Percentiles rank a stretch among this genome's conserved stretches.
These are phyloP conservation scores for Pancytospora epiphaga DNA, from an alignment of 371 early-diverging fungal species.

Conservation along the genomic window DNA sequence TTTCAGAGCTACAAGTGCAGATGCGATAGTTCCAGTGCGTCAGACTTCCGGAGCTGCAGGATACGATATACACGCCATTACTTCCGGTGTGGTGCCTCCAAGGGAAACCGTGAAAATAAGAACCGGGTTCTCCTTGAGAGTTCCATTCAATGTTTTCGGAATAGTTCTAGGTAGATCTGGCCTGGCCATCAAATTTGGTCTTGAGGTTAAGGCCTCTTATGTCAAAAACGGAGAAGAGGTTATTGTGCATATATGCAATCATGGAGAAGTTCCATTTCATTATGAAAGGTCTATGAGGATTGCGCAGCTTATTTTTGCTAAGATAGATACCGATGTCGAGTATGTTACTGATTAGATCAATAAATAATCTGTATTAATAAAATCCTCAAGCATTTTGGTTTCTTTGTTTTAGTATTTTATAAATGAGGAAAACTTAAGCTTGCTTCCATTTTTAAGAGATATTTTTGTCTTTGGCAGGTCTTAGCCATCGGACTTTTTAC, in stretches of 20 bases:
- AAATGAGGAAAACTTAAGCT: no score
- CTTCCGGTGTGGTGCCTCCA: constrained; percentile 25
- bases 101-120: constrained; percentile 5
- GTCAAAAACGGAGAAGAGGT: constrained; percentile 31
- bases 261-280: constrained; percentile 18
- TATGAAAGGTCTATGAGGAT: constrained; percentile 26
- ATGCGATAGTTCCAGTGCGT: constrained; percentile 36
- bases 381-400: not conserved
- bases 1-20: constrained; percentile 8
- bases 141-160: constrained; percentile 13
- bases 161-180: constrained; percentile 47
- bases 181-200: constrained; percentile 37
- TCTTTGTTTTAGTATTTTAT: no score
- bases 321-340: constrained; percentile 1
- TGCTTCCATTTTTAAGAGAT: no score
- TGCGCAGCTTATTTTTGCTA: constrained; percentile 45
- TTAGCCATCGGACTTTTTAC: no score
- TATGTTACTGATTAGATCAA: not conserved
- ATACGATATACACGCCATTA: constrained; percentile 42
- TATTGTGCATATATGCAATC: constrained; percentile 35
- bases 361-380: not conserved
- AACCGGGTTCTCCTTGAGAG: constrained; percentile 34
- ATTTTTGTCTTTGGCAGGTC: no score
- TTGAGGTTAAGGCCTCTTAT: constrained; percentile 20
- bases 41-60: constrained; percentile 53